Evolutionary conservation across 352 stramenopile species (phyloP), one percentile per base, ranked within the genome.

Genomic region (Thalassiosira livingstoniorum): DNA sequence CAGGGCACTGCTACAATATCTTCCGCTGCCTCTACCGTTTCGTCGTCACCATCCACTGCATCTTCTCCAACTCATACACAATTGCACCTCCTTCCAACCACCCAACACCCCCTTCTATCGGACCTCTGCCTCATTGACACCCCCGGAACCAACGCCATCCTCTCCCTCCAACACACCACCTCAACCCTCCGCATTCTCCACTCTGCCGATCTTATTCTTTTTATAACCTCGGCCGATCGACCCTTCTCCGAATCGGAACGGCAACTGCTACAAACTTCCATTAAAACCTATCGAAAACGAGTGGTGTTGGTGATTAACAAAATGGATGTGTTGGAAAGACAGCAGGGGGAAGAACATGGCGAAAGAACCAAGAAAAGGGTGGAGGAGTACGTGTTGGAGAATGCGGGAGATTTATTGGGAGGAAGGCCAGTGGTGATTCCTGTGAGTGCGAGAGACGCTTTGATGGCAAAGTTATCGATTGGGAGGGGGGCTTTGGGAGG

Each of bases 271-370:
- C 58, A 78, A 67, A 82, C 66, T 29, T 86, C 79, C 2, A 92
- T 94, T 11, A 87, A 92, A 73, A 37, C 77, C 4, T 94, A 91
- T 82, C 69, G 83, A 15, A 94, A 94, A 82, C 79, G 72, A 31
- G 80, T 94, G 2, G 72, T 93, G 4, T 35, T 90, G 34, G 74
- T 94, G 25, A 87, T 94, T 23, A 95, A 95, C 61, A 95, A 95
- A 63, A 93, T 95, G 81, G 90, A 95, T 66, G 79, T 95, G 61
- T 76, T 95, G 13, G 85, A 92, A 45, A 2, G 80, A 54, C 51
- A 76, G 43, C 51, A 78, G 3, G 87, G 87, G 35, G 90, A 88
- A 64, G 72, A 87, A 66, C 80, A 92, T 75, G 89, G 87, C 0
- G 62, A 91, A 35, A 39, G 64, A 58, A 77, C 87, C 34, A 93